Percentiles rank a stretch among this genome's conserved stretches.
These are phyloP conservation scores for Chlorella sp. DNA, from an alignment of 139 green algal genomes.

Conservation along the genomic window DNA sequence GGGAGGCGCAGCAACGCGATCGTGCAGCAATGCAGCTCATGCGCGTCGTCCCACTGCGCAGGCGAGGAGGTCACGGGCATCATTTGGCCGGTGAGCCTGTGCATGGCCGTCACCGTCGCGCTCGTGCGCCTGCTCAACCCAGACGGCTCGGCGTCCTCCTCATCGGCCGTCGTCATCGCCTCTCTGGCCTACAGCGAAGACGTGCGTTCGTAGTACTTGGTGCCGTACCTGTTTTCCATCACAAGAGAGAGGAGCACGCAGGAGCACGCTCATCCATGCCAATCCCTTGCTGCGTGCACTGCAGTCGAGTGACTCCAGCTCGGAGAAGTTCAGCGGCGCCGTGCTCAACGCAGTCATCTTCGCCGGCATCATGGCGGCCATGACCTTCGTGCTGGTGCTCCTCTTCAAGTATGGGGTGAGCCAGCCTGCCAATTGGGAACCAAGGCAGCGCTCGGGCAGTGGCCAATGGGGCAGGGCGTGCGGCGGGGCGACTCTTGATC, in stretches of 20 bases:
- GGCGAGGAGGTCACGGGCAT: constrained; percentile 82
- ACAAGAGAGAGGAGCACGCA: too few species aligned
- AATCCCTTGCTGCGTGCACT: not conserved
- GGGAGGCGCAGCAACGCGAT: too few species aligned
- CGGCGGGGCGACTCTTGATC: not conserved
- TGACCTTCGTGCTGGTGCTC: constrained; percentile 88
- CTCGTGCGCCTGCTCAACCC: constrained; percentile 83
- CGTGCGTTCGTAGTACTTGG: constrained; percentile 38
- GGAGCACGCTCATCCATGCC: too few species aligned
- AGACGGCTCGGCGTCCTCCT: constrained; percentile 38
- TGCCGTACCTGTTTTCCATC: too few species aligned
- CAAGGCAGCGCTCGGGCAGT: not conserved
- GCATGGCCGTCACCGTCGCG: constrained; percentile 84
- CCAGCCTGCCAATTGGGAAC: not conserved
- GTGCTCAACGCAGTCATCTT: constrained; percentile 93
- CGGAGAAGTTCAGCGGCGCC: constrained; percentile 74
- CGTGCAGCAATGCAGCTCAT: too few species aligned
- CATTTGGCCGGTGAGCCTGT: constrained; percentile 80
- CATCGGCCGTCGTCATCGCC: constrained; percentile 58
- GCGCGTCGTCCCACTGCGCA: not conserved
- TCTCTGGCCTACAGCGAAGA: constrained; percentile 74
- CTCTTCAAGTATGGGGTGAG: constrained; percentile 85
- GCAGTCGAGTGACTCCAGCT: constrained; percentile 58
- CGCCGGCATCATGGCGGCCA: constrained; percentile 67
- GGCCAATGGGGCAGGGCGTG: too few species aligned